Evolutionary conservation across 495 filamentous ascomycete species (phyloP), one percentile per base, ranked within the genome.

Genomic region (Lasiosphaeria ovina): DNA sequence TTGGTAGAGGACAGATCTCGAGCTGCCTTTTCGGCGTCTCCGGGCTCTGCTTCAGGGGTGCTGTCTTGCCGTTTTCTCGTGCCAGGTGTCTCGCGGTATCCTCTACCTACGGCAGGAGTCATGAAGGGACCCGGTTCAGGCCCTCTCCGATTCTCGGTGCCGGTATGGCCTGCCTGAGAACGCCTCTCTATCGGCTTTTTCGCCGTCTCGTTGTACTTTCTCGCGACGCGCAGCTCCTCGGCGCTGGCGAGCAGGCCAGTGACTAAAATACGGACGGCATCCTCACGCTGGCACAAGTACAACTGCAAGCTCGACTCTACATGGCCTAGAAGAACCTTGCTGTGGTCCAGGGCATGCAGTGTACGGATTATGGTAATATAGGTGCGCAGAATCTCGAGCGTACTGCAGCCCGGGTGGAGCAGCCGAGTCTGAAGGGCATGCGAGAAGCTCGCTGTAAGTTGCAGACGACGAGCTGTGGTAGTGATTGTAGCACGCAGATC

Each of bases 331-430:
- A 98, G 82, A 4, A 98, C 94, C 16, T 93, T 92, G 59, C 92
- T 93, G 4, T 91, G 87, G 66, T 99, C 94, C 11, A 99, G 78
- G n/a, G 88, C 75, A 63, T 89, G 88, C 64, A 99, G 95, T 0
- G 90, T 88, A 50, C 89, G 86, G 58, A 99, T 98, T 62, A 97
- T 88, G 14, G 87, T 88, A 54, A 97, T 95, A 71, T 99, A 99
- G 5, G 92, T 82, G 57, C 88, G 87, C 35, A 99, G 74, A 24
- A 99, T 96, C 61, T 95, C 85, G 3, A 90, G 83, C 0, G 94
- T 99, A 44, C 92, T 92, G 40, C 91, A 86, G 4, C 92, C 95
- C 0, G 94, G 88, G 67, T 97, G 91, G 4, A 99, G 77, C 4
- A 99, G 73, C 8, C 91, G 84, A n/a, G 78, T 79, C 54, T 85